Percentiles rank a stretch among this genome's conserved stretches.
phyloP scores from a whole-genome alignment of 2,329 filamentous ascomycete genomes.

The Pseudocercospora pini-densiflorae region DNA sequence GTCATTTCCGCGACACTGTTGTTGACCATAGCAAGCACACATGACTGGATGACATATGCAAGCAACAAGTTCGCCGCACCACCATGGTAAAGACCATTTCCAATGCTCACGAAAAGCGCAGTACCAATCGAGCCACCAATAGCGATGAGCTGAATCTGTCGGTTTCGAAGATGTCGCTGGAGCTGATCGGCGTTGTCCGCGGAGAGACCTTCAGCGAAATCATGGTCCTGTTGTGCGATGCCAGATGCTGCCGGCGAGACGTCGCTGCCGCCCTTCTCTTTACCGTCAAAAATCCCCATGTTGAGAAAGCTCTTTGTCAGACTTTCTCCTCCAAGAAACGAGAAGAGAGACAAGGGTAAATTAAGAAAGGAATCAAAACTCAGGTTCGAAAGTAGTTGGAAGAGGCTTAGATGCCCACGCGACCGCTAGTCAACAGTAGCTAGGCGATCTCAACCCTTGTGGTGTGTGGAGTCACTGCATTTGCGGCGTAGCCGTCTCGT shows the following conservation, averaged over 20 bases:
- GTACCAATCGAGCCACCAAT: constrained; percentile 43
- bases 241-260: constrained; percentile 15
- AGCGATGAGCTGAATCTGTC: constrained; percentile 44
- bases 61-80: constrained; percentile 61
- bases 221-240: constrained; percentile 3
- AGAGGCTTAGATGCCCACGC: constrained; percentile 5
- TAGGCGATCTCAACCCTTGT: constrained; percentile 4
- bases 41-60: constrained; percentile 61
- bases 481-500: background rate
- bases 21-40: constrained; percentile 65
- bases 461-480: background rate
- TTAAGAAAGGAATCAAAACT: background rate
- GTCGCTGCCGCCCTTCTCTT: constrained; percentile 20
- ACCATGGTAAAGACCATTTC: constrained; percentile 57
- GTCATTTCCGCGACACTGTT: constrained; percentile 70
- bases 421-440: background rate
- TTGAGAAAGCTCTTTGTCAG: background rate
- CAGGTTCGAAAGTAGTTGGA: background rate
- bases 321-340: background rate
- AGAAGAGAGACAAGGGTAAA: background rate
- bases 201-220: constrained; percentile 24
- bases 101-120: constrained; percentile 54
- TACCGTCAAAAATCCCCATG: constrained; percentile 25
- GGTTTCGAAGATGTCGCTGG: constrained; percentile 39
- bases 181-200: constrained; percentile 37